These are phyloP conservation scores for Auricularia sp. DNA, from an alignment of 768 basidiomycete species.

Conservation along the genomic window DNA sequence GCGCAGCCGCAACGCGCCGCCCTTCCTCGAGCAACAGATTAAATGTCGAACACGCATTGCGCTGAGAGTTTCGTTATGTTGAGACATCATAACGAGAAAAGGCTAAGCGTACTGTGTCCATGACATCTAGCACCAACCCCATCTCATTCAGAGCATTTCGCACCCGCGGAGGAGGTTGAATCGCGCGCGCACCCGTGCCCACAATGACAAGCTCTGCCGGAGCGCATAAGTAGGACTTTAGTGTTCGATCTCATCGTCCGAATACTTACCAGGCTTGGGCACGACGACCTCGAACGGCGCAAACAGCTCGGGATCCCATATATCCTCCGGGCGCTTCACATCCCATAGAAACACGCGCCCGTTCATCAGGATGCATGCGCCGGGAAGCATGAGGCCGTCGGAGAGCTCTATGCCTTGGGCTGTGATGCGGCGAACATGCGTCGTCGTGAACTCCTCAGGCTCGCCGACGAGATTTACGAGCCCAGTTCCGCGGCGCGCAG, in stretches of 20 bases:
- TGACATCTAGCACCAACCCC: conserved; percentile 82
- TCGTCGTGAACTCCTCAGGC: neutral
- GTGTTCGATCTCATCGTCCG: neutral
- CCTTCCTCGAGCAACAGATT: conserved; percentile 92
- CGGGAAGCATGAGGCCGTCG: conserved; percentile 71
- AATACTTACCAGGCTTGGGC: conserved; percentile 52
- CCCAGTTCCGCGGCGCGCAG: neutral
- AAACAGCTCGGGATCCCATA: conserved; percentile 67
- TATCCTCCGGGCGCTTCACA: conserved; percentile 45
- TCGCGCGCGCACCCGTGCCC: conserved; percentile 75
- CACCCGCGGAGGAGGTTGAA: conserved; percentile 59
- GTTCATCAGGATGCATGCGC: conserved; percentile 74
- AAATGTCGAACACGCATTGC: conserved; percentile 92
- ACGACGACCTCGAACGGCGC: conserved; percentile 71
- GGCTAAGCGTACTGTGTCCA: conserved; percentile 59
- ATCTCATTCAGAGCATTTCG: conserved; percentile 56
- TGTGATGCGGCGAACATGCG: conserved; percentile 27
- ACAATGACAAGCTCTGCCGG: neutral
- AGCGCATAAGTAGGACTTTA: neutral
- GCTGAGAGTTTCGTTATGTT: conserved; percentile 27
- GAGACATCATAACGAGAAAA: neutral
- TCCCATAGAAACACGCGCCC: conserved; percentile 89
- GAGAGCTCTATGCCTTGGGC: conserved; percentile 53
- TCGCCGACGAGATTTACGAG: neutral
- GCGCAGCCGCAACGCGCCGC: conserved; percentile 78